Evolutionary conservation across 805 yeast species (phyloP).

Genomic region (Candida berthetii): DNA sequence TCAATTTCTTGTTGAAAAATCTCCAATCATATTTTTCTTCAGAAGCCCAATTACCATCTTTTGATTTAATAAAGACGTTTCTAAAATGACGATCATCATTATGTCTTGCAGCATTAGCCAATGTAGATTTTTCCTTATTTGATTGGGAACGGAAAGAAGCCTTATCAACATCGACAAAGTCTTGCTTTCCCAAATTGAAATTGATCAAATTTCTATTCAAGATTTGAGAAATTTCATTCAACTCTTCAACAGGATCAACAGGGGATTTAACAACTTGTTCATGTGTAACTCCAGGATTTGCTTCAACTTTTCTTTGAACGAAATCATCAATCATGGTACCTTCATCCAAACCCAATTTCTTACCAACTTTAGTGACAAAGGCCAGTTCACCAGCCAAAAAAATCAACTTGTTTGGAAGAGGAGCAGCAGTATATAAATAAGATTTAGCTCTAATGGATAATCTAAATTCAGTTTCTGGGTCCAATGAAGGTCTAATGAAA

Average conservation of each 20-base stretch:
- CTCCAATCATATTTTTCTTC: constrained; percentile 58
- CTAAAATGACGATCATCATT: constrained; percentile 25
- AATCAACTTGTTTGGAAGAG: constrained; percentile 35
- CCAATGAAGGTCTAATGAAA: constrained; percentile 19
- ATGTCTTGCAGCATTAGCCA: constrained; percentile 25
- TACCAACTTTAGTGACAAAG: constrained; percentile 28
- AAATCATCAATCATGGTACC: constrained; percentile 28
- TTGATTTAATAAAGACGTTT: constrained; percentile 23
- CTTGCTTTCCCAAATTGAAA: constrained; percentile 13
- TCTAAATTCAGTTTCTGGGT: constrained; percentile 30
- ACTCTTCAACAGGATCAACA: constrained; percentile 18
- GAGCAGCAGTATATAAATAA: constrained; percentile 36
- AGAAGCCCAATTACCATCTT: constrained; percentile 25
- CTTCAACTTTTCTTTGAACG: constrained; percentile 22
- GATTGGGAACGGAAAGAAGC: constrained; percentile 21
- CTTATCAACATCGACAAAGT: constrained; percentile 12
- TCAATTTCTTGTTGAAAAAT: constrained; percentile 44
- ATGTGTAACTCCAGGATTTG: constrained; percentile 12
- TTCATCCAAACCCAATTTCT: constrained; percentile 23
- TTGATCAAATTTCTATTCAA: constrained; percentile 24
- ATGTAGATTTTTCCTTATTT: constrained; percentile 21
- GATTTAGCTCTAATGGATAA: constrained; percentile 33
- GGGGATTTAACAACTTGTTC: constrained; percentile 25
- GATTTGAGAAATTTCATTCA: constrained; percentile 19
- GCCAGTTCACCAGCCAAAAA: constrained; percentile 36